Percentiles rank a stretch among this genome's conserved stretches.
These are phyloP conservation scores for Euclidium syriacum DNA, from an alignment of 345 rosid genomes.

Conservation along the genomic window DNA sequence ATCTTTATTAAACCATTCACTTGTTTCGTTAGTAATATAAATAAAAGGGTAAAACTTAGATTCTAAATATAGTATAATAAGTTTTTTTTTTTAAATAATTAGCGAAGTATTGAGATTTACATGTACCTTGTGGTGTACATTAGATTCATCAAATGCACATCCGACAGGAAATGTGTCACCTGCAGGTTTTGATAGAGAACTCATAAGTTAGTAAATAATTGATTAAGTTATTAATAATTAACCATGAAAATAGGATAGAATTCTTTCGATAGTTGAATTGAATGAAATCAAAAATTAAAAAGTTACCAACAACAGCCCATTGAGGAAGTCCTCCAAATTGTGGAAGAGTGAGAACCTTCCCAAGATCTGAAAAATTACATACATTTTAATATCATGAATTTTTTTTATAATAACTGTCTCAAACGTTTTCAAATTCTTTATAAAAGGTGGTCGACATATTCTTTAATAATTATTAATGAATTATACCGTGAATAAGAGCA, in stretches of 20 bases:
- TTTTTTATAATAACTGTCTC: neutral
- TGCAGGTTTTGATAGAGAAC: slow-evolving; percentile 5
- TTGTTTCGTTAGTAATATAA: neutral
- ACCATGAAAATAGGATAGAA: neutral
- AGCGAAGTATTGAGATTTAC: neutral
- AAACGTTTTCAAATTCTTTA: too few relatives aligned
- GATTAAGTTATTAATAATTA: neutral
- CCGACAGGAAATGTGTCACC: slow-evolving; percentile 65
- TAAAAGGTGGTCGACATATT: too few relatives aligned
- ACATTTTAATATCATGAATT: neutral
- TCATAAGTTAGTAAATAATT: neutral
- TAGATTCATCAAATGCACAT: slow-evolving; percentile 57
- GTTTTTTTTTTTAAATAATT: neutral
- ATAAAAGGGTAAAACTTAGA: neutral
- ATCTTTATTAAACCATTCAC: neutral
- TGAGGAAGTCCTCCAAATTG: slow-evolving; percentile 54
- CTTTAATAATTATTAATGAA: too few relatives aligned
- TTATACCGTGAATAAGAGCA: slow-evolving; percentile 70
- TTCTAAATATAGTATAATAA: neutral
- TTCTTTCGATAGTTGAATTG: too few relatives aligned
- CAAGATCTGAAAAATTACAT: slow-evolving; percentile 44
- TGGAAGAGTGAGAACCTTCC: slow-evolving; percentile 60
- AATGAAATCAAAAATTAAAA: neutral
- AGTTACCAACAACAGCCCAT: slow-evolving; percentile 63
- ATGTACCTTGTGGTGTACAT: slow-evolving; percentile 48